Evolutionary conservation across 768 basidiomycete genomes (phyloP).

Genomic region (Thelephora aurantiotincta): DNA sequence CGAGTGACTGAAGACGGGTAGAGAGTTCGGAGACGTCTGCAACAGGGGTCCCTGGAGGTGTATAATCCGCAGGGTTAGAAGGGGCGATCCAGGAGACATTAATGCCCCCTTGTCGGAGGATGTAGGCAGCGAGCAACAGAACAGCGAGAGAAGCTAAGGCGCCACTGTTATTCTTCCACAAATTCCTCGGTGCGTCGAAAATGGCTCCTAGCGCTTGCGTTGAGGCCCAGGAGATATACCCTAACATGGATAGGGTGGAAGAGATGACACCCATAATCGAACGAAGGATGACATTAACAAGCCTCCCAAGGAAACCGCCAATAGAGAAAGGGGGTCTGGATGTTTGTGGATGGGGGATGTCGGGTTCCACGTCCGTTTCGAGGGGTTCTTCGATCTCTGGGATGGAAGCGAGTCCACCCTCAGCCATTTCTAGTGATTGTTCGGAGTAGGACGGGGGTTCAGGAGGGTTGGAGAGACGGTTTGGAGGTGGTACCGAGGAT

Average conservation of each 20-base stretch:
- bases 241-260: conserved; percentile 10
- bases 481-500: conserved; percentile 23
- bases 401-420: conserved; percentile 46
- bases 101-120: conserved; percentile 19
- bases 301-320: conserved; percentile 29
- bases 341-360: conserved; percentile 16
- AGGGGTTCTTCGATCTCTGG: conserved; percentile 35
- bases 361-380: conserved; percentile 14
- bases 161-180: conserved; percentile 19
- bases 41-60: conserved; percentile 42
- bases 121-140: conserved; percentile 28
- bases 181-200: conserved; percentile 28
- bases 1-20: conserved; percentile 46
- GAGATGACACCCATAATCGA: conserved; percentile 8
- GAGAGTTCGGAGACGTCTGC: conserved; percentile 55
- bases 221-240: conserved; percentile 8
- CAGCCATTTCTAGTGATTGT: conserved; percentile 13
- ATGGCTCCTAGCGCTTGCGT: conserved; percentile 31
- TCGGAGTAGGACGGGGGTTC: conserved; percentile 18
- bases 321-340: conserved; percentile 23
- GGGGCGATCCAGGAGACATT: not conserved
- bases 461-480: conserved; percentile 29
- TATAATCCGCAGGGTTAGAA: conserved; percentile 24
- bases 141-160: conserved; percentile 27
- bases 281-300: conserved; percentile 24